Conservation (phyloP, 208 protist species). For the Porcisia deanei region DNA sequence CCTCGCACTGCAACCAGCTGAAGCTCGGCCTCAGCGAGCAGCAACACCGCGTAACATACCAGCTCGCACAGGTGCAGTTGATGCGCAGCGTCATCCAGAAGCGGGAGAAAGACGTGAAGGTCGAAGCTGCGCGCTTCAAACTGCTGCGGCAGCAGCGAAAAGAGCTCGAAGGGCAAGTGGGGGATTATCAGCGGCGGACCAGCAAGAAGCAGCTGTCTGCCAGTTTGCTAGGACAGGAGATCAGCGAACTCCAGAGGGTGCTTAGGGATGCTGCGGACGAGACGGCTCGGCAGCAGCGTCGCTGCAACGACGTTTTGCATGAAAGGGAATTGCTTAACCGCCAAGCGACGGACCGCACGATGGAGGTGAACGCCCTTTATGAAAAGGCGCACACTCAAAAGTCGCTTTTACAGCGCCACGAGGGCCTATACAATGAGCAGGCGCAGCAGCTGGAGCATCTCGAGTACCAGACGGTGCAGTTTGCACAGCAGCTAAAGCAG, state of each 20-base stretch:
- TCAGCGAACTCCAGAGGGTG: constrained; percentile 93
- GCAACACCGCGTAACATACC: constrained; percentile 93
- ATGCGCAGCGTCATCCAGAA: constrained; percentile 94
- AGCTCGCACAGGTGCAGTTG: constrained; percentile 93
- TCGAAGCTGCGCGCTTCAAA: constrained; percentile 44
- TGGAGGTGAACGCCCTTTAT: constrained; percentile 95
- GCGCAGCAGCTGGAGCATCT: constrained; percentile 64
- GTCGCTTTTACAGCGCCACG: constrained; percentile 93
- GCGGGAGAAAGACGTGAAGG: constrained; percentile 52
- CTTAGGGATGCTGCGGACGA: constrained; percentile 92
- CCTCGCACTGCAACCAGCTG: constrained; percentile 95
- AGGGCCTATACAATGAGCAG: constrained; percentile 93
- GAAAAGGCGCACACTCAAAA: constrained; percentile 97
- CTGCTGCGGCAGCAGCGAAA: constrained; percentile 54
- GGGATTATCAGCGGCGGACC: constrained; percentile 33
- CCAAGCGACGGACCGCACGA: constrained; percentile 94
- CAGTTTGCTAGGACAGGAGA: constrained; percentile 66
- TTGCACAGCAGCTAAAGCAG: constrained; percentile 53
- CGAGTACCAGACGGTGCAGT: constrained; percentile 50
- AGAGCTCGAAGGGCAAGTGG: constrained; percentile 53
- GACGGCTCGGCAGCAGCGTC: constrained; percentile 88
- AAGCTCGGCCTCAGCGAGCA: constrained; percentile 95
- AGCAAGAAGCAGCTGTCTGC: constrained; percentile 47
- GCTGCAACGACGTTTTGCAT: constrained; percentile 92
- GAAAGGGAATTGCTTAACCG: constrained; percentile 94